Percentiles rank a stretch among this genome's conserved stretches.
Conservation (phyloP, 306 rosid species). For the Acacia acuminata region DNA sequence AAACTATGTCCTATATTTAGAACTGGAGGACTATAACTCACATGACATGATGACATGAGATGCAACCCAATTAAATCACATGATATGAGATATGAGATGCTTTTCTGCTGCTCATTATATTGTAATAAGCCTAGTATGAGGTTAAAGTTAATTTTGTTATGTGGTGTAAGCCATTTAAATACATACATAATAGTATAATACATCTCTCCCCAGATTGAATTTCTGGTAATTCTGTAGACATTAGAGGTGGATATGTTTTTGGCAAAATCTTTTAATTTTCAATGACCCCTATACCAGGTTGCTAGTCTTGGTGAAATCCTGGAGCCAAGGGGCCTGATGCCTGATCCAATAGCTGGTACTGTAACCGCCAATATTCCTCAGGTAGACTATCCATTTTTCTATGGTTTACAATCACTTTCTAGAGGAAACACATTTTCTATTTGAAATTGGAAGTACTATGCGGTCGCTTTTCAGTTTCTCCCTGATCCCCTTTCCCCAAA, state of each 20-base stretch:
- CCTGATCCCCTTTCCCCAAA: neutral
- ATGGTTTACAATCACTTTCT: neutral
- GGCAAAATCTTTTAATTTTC: conserved; percentile 8
- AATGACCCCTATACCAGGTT: conserved; percentile 44
- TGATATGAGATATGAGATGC: neutral
- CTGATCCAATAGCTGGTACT: conserved; percentile 72
- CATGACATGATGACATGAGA: neutral
- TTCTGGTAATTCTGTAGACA: neutral
- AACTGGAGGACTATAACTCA: too few relatives aligned
- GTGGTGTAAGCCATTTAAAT: neutral
- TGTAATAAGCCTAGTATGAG: neutral
- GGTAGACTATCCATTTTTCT: conserved; percentile 34
- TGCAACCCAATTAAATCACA: neutral
- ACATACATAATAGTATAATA: neutral
- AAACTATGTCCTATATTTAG: too few relatives aligned
- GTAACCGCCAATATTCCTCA: conserved; percentile 70
- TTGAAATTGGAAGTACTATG: neutral
- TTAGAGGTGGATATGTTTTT: neutral
- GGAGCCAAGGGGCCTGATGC: conserved; percentile 80
- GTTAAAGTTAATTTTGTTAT: neutral
- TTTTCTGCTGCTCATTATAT: neutral
- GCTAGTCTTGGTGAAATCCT: conserved; percentile 73
- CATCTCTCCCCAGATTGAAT: neutral
- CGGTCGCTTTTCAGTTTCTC: neutral
- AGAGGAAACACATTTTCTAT: neutral